phyloP scores from a whole-genome alignment of 768 basidiomycete genomes.

The Agaricus blazei region DNA sequence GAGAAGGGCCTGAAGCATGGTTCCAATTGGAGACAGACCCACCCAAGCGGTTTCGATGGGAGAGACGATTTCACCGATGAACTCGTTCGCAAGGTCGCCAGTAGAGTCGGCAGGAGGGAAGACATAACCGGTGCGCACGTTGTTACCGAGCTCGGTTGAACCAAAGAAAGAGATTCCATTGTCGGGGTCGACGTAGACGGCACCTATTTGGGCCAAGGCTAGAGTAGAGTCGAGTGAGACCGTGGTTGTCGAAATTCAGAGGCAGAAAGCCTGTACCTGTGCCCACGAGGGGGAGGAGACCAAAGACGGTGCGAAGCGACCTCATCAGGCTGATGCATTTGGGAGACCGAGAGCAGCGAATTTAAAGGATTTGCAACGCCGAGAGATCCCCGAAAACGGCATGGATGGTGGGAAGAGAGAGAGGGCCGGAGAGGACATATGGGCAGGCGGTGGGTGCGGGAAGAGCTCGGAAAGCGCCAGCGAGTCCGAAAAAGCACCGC shows the following conservation, averaged over 20 bases:
- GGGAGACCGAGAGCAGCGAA: background rate
- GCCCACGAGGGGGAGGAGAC: constrained; percentile 7
- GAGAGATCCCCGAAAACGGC: background rate
- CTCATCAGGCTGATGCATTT: constrained; percentile 1
- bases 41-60: constrained; percentile 53
- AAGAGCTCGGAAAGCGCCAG: constrained; percentile 4
- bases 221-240: constrained; percentile 1
- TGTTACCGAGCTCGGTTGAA: constrained; percentile 34
- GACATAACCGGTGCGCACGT: constrained; percentile 42
- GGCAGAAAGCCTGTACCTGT: background rate
- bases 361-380: background rate
- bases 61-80: constrained; percentile 58
- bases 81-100: constrained; percentile 40
- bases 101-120: constrained; percentile 44
- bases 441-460: background rate
- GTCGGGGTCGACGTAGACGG: constrained; percentile 37
- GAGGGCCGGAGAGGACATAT: background rate
- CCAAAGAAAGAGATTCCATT: constrained; percentile 54
- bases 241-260: background rate
- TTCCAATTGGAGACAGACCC: constrained; percentile 47
- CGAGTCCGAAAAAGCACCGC: constrained; percentile 22
- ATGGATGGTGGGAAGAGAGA: background rate
- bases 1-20: constrained; percentile 52
- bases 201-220: constrained; percentile 40
- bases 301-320: background rate